Conservation (phyloP, 352 stramenopile species). For the Phytophthora colocasiae region DNA sequence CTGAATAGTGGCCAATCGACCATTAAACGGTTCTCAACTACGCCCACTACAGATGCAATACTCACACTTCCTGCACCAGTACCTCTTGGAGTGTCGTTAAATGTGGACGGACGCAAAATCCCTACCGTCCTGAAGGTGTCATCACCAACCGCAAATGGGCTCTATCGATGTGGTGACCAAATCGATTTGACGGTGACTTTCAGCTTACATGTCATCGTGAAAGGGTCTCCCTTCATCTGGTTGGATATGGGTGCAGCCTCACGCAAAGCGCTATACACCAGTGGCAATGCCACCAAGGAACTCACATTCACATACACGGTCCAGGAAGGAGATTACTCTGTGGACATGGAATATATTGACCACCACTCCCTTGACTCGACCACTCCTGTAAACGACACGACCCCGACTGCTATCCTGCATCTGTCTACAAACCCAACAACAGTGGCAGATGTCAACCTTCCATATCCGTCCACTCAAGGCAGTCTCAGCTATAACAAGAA, state of each 20-base stretch:
- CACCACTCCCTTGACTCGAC: conserved; percentile 81
- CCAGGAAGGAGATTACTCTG: conserved; percentile 73
- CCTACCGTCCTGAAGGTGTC: conserved; percentile 65
- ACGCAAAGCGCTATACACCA: conserved; percentile 61
- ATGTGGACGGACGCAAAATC: conserved; percentile 65
- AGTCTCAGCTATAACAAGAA: conserved; percentile 79
- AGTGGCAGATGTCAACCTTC: conserved; percentile 67
- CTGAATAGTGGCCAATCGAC: conserved; percentile 79
- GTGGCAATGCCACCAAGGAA: conserved; percentile 56
- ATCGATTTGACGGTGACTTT: conserved; percentile 70
- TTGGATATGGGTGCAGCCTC: conserved; percentile 63
- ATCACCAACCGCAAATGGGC: conserved; percentile 47
- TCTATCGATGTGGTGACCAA: conserved; percentile 75
- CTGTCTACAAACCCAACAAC: conserved; percentile 76
- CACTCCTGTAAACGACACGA: conserved; percentile 31
- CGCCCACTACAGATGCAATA: conserved; percentile 70
- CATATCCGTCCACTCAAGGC: conserved; percentile 68
- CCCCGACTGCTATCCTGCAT: conserved; percentile 60
- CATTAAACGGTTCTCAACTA: conserved; percentile 87
- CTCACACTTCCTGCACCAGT: conserved; percentile 60
- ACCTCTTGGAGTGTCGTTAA: conserved; percentile 54
- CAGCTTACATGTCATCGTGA: conserved; percentile 75
- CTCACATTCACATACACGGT: conserved; percentile 78
- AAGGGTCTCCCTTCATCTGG: conserved; percentile 69
- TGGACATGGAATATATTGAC: conserved; percentile 84